Evolutionary conservation across 768 basidiomycete species (phyloP), one percentile per base, ranked within the genome.

Genomic region (Podaxis sp.): DNA sequence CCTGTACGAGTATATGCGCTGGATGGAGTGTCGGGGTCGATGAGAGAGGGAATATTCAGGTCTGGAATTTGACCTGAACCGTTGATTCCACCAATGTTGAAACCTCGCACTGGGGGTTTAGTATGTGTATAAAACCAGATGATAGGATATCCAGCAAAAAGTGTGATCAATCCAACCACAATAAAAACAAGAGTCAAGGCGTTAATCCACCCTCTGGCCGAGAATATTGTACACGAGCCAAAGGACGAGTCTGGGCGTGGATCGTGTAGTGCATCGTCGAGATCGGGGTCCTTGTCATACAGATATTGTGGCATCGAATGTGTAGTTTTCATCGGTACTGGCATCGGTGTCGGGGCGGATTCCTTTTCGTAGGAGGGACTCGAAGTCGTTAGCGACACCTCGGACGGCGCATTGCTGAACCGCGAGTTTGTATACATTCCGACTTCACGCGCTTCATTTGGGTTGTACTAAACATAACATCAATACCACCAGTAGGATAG

Each of bases 121-220:
- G 67, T 68, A 56, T 74, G 73, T 37, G 72, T 73, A 63, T 72
- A 85, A 65, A 82, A 85, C 54, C 81, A 76, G 62, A 93, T 85
- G 71, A 96, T 87, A 8, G 95, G 95, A 68, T 91, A 96, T 15
- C 90, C 93, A n/a, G 87, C 89, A 67, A 96, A 97, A 17, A 97
- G 82, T 11, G 82, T 84, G 65, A 96, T 74, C 57, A 96, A 77
- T 24, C 84, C 88, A 11, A 79, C 66, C 30, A 88, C 75, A 62
- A 97, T 81, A 62, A 92, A 60, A 67, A 93, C 61, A 24, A 97
- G 81, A 28, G 87, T 88, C 13, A 82, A 78, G 20, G 84, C 81
- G 72, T 97, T 97, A 30, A 82, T 75, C 84, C 91, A 90, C 1
- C 96, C 96, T 74, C 95, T 83, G 7, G 80, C 75, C 6, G 95